phyloP scores from a whole-genome alignment of 108 stramenopile genomes.

The Halocafeteria seosinensis region DNA sequence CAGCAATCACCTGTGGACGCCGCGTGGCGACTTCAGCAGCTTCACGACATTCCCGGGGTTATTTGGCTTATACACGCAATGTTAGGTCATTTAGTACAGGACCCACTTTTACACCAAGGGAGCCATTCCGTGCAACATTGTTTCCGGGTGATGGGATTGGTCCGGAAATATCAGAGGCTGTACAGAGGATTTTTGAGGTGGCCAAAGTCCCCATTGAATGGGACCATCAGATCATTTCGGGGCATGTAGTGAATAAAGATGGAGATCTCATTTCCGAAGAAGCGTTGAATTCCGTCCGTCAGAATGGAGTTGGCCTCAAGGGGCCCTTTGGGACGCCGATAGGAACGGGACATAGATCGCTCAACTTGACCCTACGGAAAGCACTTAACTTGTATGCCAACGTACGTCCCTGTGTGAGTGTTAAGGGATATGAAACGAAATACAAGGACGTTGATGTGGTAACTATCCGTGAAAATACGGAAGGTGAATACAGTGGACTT shows the following conservation, averaged over 20 bases:
- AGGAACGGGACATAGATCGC: neutral
- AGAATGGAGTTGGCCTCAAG: neutral
- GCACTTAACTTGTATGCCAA: slow-evolving; percentile 3
- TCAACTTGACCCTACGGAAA: slow-evolving; percentile 2
- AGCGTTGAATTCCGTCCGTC: neutral
- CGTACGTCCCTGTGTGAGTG: neutral
- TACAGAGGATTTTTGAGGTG: neutral
- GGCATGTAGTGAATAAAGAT: neutral
- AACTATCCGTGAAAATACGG: neutral
- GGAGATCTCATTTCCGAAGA: neutral
- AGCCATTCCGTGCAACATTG: neutral
- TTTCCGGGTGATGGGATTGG: slow-evolving; percentile 38
- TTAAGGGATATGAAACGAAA: neutral
- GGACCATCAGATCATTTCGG: neutral
- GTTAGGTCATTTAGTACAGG: too few relatives aligned
- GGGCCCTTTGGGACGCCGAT: neutral
- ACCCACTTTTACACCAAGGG: too few relatives aligned
- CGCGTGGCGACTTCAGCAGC: too few relatives aligned
- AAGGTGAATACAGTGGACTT: neutral
- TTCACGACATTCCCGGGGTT: too few relatives aligned
- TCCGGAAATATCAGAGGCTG: slow-evolving; percentile 36
- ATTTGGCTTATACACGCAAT: too few relatives aligned
- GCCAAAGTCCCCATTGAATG: neutral
- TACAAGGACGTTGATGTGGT: neutral
- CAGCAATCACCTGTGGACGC: too few relatives aligned